Base-by-base conservation (phyloP, 495 filamentous ascomycete genomes). In the Trichoderma gamsii region DNA sequence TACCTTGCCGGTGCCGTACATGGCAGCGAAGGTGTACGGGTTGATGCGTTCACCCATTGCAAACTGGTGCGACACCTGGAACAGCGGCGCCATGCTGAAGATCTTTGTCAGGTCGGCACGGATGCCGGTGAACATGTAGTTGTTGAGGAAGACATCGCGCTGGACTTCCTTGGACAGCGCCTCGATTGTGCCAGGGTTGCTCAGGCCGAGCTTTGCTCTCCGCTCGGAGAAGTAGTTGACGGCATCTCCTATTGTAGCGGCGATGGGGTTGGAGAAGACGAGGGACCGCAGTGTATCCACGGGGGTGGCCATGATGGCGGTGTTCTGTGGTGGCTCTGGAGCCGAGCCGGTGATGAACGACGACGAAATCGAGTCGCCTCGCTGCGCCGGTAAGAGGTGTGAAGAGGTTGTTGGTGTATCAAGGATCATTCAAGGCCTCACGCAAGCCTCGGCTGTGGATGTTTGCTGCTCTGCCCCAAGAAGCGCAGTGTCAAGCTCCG, bases 51-150 rank as follows among this genome's bases (percentile, higher is more conserved):
- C 90, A 68, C 96, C 94, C 88, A 97, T 92, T 41, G 93, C 86
- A 76, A 99, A 95, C 66, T 93, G 89, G 84, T 99, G 96, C 65
- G 93, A 97, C 69, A 97, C 89, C 78, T 97, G 94, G 85, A 99
- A 99, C 73, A 98, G 81, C 63, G 95, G 96, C 70, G 87, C 85
- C 74, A 97, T 85, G 82, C 92, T 91, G 81, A 97, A 93, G 72
- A 90, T 89, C 85, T 97, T 99, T 70, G 90, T 97, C 74, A 98
- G 79, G 78, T 99, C 96, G 74, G 95, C 96, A 71, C 92, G 90
- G 75, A 99, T 85, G 68, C 96, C 96, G 23, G 90, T 85, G 84
- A 98, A 98, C 86, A 93, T 95, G 75, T 91, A 90, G 81, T 97
- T 97, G 77, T 88, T 92, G 71, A 97, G 86, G 76, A 97, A 88